phyloP scores from a whole-genome alignment of 2,329 filamentous ascomycete species.

The Thielaviopsis cerberus region DNA sequence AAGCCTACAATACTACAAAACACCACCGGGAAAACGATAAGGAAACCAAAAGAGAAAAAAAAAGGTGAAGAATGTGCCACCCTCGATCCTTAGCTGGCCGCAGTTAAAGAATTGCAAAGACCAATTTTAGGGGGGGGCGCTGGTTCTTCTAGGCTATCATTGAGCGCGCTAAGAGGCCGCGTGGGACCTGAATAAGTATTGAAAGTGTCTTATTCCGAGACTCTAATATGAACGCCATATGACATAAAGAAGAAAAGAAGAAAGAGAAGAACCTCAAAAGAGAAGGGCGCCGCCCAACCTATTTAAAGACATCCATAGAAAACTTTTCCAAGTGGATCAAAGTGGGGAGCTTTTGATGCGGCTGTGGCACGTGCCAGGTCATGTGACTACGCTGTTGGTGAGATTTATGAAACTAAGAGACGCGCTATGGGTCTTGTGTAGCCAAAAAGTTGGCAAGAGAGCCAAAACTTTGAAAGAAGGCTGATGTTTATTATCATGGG shows the following conservation, averaged over 20 bases:
- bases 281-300: neutral
- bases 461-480: neutral
- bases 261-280: constrained; percentile 14
- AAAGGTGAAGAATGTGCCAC: constrained; percentile 12
- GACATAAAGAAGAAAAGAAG: constrained; percentile 49
- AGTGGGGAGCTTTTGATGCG: neutral
- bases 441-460: neutral
- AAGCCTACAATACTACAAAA: neutral
- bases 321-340: neutral
- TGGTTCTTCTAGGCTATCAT: constrained; percentile 78
- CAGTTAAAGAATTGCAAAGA: constrained; percentile 35
- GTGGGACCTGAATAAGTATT: constrained; percentile 81
- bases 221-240: constrained; percentile 91
- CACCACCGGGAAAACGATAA: neutral
- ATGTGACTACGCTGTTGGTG: neutral
- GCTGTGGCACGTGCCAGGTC: neutral
- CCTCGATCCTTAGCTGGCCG: constrained; percentile 19
- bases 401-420: too few species aligned
- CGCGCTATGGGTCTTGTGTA: too few species aligned
- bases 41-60: neutral
- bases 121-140: constrained; percentile 48
- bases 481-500: neutral
- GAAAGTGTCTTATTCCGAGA: constrained; percentile 78
- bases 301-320: constrained; percentile 4
- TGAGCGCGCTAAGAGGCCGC: constrained; percentile 85